Evolutionary conservation across 2,329 filamentous ascomycete species (phyloP).

Genomic region (Bipolaris sorokiniana): DNA sequence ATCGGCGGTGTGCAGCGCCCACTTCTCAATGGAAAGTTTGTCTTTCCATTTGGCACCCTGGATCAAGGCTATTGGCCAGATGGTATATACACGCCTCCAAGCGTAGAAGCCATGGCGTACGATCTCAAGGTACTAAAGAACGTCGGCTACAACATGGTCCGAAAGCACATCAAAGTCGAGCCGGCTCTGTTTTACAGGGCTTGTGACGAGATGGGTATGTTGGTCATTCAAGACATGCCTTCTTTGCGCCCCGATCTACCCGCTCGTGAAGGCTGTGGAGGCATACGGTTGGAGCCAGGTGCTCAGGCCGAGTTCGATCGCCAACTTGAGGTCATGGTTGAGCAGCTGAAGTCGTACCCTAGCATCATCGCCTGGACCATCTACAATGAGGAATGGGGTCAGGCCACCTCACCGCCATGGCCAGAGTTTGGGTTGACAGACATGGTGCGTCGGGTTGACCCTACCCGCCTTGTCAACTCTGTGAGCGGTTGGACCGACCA

Average conservation of each 20-base stretch:
- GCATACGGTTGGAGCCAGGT: slow-evolving; percentile 30
- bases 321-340: slow-evolving; percentile 66
- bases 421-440: slow-evolving; percentile 65
- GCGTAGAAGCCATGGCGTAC: slow-evolving; percentile 69
- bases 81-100: slow-evolving; percentile 70
- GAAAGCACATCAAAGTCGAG: slow-evolving; percentile 76
- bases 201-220: slow-evolving; percentile 68
- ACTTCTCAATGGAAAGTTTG: slow-evolving; percentile 70
- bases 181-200: slow-evolving; percentile 71
- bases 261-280: slow-evolving; percentile 18
- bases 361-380: slow-evolving; percentile 71
- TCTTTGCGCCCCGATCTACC: slow-evolving; percentile 52
- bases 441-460: slow-evolving; percentile 63
- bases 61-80: slow-evolving; percentile 77
- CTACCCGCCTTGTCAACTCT: slow-evolving; percentile 68
- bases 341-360: slow-evolving; percentile 68
- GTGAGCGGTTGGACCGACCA: slow-evolving; percentile 72
- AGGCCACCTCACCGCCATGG: slow-evolving; percentile 55
- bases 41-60: slow-evolving; percentile 71
- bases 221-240: slow-evolving; percentile 77
- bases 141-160: slow-evolving; percentile 72
- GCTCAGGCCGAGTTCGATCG: slow-evolving; percentile 70
- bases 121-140: slow-evolving; percentile 69
- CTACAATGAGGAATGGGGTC: slow-evolving; percentile 77
- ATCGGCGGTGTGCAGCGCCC: slow-evolving; percentile 67